Evolutionary conservation across 371 early-diverging fungal genomes (phyloP).

Genomic region (Mucor irregularis): DNA sequence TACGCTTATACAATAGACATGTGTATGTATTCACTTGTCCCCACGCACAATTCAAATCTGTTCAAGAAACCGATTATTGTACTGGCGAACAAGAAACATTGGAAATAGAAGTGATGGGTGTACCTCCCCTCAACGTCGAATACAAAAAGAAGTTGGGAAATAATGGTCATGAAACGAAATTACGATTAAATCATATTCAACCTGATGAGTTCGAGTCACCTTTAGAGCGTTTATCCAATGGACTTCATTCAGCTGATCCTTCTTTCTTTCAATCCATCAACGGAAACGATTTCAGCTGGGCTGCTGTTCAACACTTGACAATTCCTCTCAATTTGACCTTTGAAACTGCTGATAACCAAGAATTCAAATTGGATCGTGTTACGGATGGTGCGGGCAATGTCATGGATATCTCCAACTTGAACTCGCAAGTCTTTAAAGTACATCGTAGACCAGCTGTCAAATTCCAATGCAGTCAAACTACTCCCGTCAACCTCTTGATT

Average conservation of each 20-base stretch:
- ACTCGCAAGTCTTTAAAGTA: constrained; percentile 22
- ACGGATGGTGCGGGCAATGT: constrained; percentile 48
- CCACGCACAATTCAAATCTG: constrained; percentile 29
- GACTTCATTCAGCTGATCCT: constrained; percentile 22
- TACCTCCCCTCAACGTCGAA: constrained; percentile 42
- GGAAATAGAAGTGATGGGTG: constrained; percentile 37
- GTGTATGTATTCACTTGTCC: constrained; percentile 49
- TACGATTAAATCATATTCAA: constrained; percentile 43
- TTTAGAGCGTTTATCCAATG: constrained; percentile 20
- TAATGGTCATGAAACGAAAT: not conserved
- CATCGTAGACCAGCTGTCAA: constrained; percentile 39
- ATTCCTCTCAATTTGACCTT: constrained; percentile 37
- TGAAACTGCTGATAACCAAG: constrained; percentile 23
- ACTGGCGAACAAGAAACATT: constrained; percentile 36
- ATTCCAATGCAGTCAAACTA: constrained; percentile 35
- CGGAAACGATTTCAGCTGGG: constrained; percentile 35
- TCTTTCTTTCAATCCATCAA: constrained; percentile 21
- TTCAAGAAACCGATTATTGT: constrained; percentile 27
- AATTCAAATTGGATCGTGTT: constrained; percentile 28
- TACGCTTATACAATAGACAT: constrained; percentile 30
- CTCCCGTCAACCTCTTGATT: constrained; percentile 40
- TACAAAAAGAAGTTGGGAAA: constrained; percentile 23
- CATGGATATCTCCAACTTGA: constrained; percentile 18
- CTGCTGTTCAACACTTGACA: constrained; percentile 26
- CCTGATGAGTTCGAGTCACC: constrained; percentile 41